phyloP scores from a whole-genome alignment of 1,284 basidiomycete genomes.

The Cutaneotrichosporon mucoides region DNA sequence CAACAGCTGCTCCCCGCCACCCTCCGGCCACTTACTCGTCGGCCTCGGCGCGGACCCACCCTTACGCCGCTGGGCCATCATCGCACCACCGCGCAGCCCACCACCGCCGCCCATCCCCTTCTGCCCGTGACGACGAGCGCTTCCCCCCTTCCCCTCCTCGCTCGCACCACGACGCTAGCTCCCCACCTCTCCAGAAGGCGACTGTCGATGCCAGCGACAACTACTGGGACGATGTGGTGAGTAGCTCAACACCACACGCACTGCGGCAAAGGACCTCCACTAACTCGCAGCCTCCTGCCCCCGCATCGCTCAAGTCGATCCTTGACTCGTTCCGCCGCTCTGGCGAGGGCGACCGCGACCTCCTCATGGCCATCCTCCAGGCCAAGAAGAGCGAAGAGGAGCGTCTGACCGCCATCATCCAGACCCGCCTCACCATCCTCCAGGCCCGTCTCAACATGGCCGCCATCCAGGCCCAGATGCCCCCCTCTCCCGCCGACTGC shows the following conservation, averaged over 20 bases:
- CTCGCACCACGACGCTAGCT: conserved; percentile 34
- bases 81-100: neutral
- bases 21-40: conserved; percentile 10
- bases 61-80: conserved; percentile 9
- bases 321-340: conserved; percentile 73
- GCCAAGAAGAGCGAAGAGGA: conserved; percentile 84
- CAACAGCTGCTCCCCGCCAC: conserved; percentile 1
- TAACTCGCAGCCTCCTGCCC: conserved; percentile 50
- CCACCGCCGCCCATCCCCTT: conserved; percentile 2
- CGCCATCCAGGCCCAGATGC: conserved; percentile 19
- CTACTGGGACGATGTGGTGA: conserved; percentile 47
- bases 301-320: conserved; percentile 75
- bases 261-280: neutral
- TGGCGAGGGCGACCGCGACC: conserved; percentile 82
- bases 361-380: conserved; percentile 78
- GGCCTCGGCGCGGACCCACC: conserved; percentile 12
- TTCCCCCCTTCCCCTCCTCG: conserved; percentile 42
- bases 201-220: conserved; percentile 21
- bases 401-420: conserved; percentile 45
- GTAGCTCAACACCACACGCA: conserved; percentile 15
- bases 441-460: conserved; percentile 37
- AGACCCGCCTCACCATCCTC: conserved; percentile 44
- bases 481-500: neutral
- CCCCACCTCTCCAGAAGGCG: conserved; percentile 30
- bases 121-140: conserved; percentile 9